These are phyloP conservation scores for Paecilomyces formosus DNA, from an alignment of 2,329 filamentous ascomycete genomes.

Conservation along the genomic window DNA sequence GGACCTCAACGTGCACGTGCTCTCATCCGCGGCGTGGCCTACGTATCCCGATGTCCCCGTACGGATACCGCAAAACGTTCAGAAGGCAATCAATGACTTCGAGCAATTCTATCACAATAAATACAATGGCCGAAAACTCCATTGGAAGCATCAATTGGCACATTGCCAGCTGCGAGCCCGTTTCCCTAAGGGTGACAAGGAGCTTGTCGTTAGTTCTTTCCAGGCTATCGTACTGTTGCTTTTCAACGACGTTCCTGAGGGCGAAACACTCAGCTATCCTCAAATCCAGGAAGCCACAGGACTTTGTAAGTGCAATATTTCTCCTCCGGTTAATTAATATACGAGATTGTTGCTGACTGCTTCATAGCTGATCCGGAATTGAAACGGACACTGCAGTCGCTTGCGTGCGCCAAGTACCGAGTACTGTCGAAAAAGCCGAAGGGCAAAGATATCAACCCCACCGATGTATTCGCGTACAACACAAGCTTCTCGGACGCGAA, in stretches of 20 bases:
- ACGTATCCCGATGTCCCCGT: constrained; percentile 73
- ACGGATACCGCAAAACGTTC: constrained; percentile 67
- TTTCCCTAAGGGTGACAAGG: constrained; percentile 75
- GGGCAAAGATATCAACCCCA: constrained; percentile 67
- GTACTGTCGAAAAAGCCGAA: constrained; percentile 81
- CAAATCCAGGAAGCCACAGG: constrained; percentile 69
- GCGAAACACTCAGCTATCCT: constrained; percentile 62
- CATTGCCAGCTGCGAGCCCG: constrained; percentile 78
- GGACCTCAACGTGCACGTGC: constrained; percentile 76
- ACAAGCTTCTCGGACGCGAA: constrained; percentile 68
- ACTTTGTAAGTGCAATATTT: constrained; percentile 47
- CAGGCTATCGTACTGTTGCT: constrained; percentile 85
- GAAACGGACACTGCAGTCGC: constrained; percentile 83
- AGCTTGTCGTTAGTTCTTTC: constrained; percentile 83
- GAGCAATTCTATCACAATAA: constrained; percentile 82
- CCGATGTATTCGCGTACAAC: constrained; percentile 83
- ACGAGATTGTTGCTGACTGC: constrained; percentile 16
- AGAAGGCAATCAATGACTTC: constrained; percentile 70
- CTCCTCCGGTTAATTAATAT: background rate
- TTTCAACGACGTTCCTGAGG: constrained; percentile 66
- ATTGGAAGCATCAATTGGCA: constrained; percentile 89
- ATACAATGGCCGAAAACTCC: constrained; percentile 76
- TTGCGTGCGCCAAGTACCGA: constrained; percentile 82
- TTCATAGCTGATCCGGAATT: constrained; percentile 62
- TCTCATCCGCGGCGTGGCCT: constrained; percentile 91